These are phyloP conservation scores for Pseudevernia furfuracea DNA, from an alignment of 495 filamentous ascomycete species.

Conservation along the genomic window DNA sequence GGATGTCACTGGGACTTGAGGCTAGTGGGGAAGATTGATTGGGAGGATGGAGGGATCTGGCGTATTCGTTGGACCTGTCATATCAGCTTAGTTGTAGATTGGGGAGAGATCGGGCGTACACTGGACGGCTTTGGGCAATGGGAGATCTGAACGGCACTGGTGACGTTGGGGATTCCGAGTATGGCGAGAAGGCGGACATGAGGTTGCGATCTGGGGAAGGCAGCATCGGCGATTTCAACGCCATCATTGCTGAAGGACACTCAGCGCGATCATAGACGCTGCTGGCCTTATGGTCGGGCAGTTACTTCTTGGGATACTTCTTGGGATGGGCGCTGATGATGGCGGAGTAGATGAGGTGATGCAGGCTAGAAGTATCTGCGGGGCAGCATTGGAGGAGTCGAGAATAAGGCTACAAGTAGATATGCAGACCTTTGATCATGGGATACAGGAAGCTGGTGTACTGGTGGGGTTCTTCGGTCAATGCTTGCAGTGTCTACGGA, in stretches of 20 bases:
- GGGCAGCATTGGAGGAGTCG: constrained; percentile 12
- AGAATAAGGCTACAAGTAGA: constrained; percentile 3
- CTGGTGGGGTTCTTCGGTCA: constrained; percentile 1
- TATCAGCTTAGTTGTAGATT: constrained; percentile 1
- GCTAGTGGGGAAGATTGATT: constrained; percentile 20
- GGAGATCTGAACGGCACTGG: constrained; percentile 26
- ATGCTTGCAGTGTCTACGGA: neutral
- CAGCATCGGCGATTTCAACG: constrained; percentile 26
- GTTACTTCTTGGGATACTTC: neutral
- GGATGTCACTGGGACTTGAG: constrained; percentile 26
- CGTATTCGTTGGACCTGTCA: constrained; percentile 24
- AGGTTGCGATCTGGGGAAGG: constrained; percentile 25
- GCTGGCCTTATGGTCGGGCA: neutral
- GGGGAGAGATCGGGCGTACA: constrained; percentile 6
- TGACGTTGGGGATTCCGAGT: constrained; percentile 28
- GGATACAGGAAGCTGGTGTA: constrained; percentile 1
- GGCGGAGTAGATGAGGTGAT: constrained; percentile 1
- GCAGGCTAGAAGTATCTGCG: constrained; percentile 12
- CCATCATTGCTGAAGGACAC: constrained; percentile 19
- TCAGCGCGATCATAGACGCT: constrained; percentile 4
- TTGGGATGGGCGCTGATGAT: neutral
- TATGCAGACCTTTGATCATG: constrained; percentile 7
- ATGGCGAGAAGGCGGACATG: constrained; percentile 29
- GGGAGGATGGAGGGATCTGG: constrained; percentile 25
- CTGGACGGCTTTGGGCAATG: constrained; percentile 11